Conservation (phyloP, 2,329 filamentous ascomycete species). For the Aaosphaeria arxii region DNA sequence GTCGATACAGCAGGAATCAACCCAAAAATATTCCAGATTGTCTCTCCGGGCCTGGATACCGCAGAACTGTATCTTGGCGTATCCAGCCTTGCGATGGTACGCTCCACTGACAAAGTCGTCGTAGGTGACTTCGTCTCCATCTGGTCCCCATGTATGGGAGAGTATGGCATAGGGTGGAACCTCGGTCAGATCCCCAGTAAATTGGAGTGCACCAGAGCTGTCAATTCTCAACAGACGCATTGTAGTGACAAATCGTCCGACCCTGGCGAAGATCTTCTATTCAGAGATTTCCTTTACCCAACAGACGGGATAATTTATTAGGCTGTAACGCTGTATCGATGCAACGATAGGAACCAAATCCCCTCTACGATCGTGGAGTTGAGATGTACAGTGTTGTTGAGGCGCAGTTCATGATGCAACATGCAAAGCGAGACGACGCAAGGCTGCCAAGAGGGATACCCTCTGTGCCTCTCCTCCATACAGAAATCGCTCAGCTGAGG, state of each 20-base stretch:
- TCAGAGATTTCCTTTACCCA: too few relatives aligned
- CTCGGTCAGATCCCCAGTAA: not conserved
- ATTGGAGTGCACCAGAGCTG: not conserved
- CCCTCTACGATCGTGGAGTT: too few relatives aligned
- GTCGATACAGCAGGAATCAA: conserved; percentile 3
- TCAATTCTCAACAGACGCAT: not conserved
- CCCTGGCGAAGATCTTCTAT: too few relatives aligned
- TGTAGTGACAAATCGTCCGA: not conserved
- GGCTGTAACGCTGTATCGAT: too few relatives aligned
- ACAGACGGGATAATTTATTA: too few relatives aligned
- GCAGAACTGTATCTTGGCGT: conserved; percentile 2
- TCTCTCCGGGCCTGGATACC: conserved; percentile 1
- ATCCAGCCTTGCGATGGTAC: not conserved
- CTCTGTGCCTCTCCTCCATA: too few relatives aligned
- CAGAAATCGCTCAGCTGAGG: too few relatives aligned
- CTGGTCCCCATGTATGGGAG: conserved; percentile 4
- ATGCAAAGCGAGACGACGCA: too few relatives aligned
- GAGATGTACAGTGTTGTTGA: too few relatives aligned
- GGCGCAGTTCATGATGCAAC: too few relatives aligned
- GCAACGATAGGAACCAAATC: too few relatives aligned
- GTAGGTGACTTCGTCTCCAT: conserved; percentile 1
- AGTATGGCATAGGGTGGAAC: conserved; percentile 3
- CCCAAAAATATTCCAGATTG: conserved; percentile 2
- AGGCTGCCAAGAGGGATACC: too few relatives aligned
- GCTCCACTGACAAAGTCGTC: not conserved